A percentile compares a stretch with the other conserved stretches of the same genome.
phyloP scores from a whole-genome alignment of 345 rosid species.

The Populus euphratica region DNA sequence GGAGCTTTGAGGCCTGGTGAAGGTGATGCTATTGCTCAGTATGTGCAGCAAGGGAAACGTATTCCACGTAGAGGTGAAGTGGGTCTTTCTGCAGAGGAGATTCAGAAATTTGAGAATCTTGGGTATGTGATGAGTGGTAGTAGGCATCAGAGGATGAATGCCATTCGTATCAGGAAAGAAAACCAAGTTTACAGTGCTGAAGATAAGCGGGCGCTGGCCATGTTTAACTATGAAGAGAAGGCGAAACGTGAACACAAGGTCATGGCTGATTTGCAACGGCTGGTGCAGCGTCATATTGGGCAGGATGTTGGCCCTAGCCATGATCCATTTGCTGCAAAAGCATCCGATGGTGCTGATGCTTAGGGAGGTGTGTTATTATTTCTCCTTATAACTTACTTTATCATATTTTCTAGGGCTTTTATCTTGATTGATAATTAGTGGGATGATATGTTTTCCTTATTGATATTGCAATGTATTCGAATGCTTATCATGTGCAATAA shows the following conservation, averaged over 20 bases:
- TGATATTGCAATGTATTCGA: not conserved
- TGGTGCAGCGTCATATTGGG: constrained; percentile 94
- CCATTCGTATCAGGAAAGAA: constrained; percentile 98
- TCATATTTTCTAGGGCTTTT: not conserved
- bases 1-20: constrained; percentile 98
- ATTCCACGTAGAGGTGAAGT: constrained; percentile 99
- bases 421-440: not conserved
- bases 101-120: constrained; percentile 81
- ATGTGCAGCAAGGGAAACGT: constrained; percentile 98
- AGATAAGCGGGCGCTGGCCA: constrained; percentile 92
- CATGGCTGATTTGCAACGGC: constrained; percentile 90
- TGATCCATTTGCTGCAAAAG: constrained; percentile 78
- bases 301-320: constrained; percentile 94
- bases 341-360: constrained; percentile 64
- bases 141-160: constrained; percentile 97
- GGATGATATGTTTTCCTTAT: not conserved
- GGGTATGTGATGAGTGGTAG: constrained; percentile 99
- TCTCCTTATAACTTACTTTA: not conserved
- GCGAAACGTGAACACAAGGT: constrained; percentile 96
- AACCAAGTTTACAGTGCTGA: constrained; percentile 99
- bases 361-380: constrained; percentile 29
- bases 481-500: too few relatives aligned
- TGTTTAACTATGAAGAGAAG: constrained; percentile 98
- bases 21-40: constrained; percentile 98
- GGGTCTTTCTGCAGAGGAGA: constrained; percentile 96